Conservation (phyloP, 129 eudicot species). For the Flaveria brownii region DNA sequence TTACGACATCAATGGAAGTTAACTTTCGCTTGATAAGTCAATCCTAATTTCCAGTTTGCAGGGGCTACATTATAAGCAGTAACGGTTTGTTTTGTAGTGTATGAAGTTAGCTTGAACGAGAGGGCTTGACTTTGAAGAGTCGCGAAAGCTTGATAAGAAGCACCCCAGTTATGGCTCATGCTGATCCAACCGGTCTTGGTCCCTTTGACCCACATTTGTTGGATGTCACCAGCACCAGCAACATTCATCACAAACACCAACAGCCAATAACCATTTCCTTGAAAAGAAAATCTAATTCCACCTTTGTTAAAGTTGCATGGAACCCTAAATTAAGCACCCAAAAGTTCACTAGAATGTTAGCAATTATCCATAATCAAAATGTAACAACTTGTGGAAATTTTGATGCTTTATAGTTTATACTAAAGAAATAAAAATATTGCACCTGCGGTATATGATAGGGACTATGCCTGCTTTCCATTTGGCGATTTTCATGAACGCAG, state of each 20-base stretch:
- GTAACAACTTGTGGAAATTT: not conserved
- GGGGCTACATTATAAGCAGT: slow-evolving; percentile 75
- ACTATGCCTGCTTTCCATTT: slow-evolving; percentile 81
- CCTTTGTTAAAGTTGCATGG: slow-evolving; percentile 57
- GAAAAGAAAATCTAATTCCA: slow-evolving; percentile 55
- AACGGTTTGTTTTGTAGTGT: slow-evolving; percentile 57
- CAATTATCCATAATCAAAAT: no score
- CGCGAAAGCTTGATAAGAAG: slow-evolving; percentile 78
- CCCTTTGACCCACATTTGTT: slow-evolving; percentile 75
- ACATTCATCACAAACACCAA: slow-evolving; percentile 85
- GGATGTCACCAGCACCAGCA: slow-evolving; percentile 75
- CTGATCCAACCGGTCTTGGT: slow-evolving; percentile 66
- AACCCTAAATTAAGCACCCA: slow-evolving; percentile 41
- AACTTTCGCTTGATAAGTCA: slow-evolving; percentile 51
- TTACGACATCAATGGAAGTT: slow-evolving; percentile 52
- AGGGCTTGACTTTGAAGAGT: slow-evolving; percentile 66
- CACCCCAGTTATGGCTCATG: slow-evolving; percentile 98
- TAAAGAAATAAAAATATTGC: not conserved
- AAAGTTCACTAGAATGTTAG: not conserved
- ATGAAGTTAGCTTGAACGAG: slow-evolving; percentile 66
- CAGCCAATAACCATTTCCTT: slow-evolving; percentile 77
- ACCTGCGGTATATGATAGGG: slow-evolving; percentile 82
- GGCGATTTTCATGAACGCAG: slow-evolving; percentile 82
- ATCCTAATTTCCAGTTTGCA: slow-evolving; percentile 63
- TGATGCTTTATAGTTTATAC: not conserved